Evolutionary conservation across 1,139 yeast species (phyloP).

Genomic region (Protomyces arabidopsidicola): DNA sequence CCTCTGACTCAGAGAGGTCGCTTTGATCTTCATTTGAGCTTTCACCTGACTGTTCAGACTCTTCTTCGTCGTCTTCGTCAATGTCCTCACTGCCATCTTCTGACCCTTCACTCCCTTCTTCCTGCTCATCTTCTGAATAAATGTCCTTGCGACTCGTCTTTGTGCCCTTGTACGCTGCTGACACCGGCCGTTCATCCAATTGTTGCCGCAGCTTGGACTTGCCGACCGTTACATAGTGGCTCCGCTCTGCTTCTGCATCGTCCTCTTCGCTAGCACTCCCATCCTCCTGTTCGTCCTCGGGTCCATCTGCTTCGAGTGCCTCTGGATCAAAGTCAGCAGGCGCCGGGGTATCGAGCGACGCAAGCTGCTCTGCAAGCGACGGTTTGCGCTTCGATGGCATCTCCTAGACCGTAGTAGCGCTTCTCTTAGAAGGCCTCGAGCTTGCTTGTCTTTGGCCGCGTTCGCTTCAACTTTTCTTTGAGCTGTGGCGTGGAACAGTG

Average conservation of each 20-base stretch:
- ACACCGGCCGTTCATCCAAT: background rate
- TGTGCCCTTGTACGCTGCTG: constrained; percentile 9
- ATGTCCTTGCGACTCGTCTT: constrained; percentile 20
- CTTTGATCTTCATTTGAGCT: constrained; percentile 23
- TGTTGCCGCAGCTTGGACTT: constrained; percentile 19
- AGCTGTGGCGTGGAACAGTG: background rate
- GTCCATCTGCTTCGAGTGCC: constrained; percentile 7
- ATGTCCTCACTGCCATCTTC: constrained; percentile 3
- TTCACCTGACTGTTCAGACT: constrained; percentile 4
- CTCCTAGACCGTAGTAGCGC: background rate
- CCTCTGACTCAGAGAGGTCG: constrained; percentile 7
- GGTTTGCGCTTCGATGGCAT: constrained; percentile 10
- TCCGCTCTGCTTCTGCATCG: constrained; percentile 4
- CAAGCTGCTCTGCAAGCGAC: constrained; percentile 20
- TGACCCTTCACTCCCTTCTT: background rate
- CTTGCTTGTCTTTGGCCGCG: background rate
- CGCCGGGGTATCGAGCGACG: constrained; percentile 9
- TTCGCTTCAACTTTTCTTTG: background rate
- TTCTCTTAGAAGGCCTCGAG: background rate
- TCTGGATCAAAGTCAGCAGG: constrained; percentile 25
- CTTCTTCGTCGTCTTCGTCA: constrained; percentile 1
- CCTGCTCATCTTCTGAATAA: background rate
- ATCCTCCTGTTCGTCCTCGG: background rate
- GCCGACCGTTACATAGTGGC: constrained; percentile 16
- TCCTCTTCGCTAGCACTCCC: constrained; percentile 17